phyloP scores from a whole-genome alignment of 352 stramenopile genomes.

The Phytopythium vexans region DNA sequence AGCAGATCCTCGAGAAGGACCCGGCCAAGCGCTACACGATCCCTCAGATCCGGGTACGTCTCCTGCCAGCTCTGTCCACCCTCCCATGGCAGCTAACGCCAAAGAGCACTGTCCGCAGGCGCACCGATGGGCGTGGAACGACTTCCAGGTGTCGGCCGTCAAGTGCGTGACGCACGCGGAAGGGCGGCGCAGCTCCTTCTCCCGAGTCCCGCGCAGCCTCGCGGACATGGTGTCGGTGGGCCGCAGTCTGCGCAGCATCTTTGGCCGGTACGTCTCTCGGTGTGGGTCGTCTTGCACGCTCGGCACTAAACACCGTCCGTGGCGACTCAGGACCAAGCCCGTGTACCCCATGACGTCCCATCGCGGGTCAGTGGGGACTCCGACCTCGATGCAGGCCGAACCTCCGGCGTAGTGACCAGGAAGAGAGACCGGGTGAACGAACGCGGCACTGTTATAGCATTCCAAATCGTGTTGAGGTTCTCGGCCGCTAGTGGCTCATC shows the following conservation, averaged over 20 bases:
- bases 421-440: no score
- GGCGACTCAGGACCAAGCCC: constrained; percentile 16
- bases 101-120: constrained; percentile 17
- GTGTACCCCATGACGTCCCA: constrained; percentile 18
- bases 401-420: neutral
- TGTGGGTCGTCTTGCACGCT: neutral
- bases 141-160: constrained; percentile 68
- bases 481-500: constrained; percentile 29
- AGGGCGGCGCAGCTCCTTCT: constrained; percentile 33
- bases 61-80: neutral
- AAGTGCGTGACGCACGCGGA: constrained; percentile 65
- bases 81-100: no score
- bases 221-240: constrained; percentile 46
- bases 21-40: constrained; percentile 52
- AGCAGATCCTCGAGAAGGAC: constrained; percentile 77
- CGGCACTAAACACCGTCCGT: neutral
- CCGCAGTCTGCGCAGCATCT: constrained; percentile 55
- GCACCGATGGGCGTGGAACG: constrained; percentile 65
- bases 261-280: constrained; percentile 30
- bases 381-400: neutral
- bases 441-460: no score
- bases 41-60: constrained; percentile 68
- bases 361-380: neutral
- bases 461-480: neutral
- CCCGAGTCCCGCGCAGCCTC: constrained; percentile 30